These are phyloP conservation scores for Aspergillaceae sp. DNA, from an alignment of 2,329 filamentous ascomycete species.

Conservation along the genomic window DNA sequence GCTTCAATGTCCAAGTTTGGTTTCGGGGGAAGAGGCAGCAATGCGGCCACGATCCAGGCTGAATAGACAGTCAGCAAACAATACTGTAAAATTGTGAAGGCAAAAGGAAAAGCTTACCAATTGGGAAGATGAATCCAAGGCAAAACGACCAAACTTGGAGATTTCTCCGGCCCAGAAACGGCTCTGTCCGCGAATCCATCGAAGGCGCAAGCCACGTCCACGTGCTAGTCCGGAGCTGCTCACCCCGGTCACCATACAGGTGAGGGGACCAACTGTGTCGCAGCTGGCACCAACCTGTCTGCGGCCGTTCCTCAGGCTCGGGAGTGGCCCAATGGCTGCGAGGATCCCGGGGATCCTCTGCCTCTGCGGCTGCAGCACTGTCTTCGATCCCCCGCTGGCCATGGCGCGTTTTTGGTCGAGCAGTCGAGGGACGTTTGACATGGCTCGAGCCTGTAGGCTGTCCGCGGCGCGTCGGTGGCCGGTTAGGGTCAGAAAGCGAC, in stretches of 20 bases:
- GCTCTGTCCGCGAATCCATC: constrained; percentile 55
- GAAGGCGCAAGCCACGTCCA: constrained; percentile 75
- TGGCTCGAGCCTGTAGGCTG: too few relatives aligned
- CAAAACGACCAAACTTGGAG: constrained; percentile 67
- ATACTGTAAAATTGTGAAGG: background rate
- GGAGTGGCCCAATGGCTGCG: constrained; percentile 35
- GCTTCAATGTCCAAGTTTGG: constrained; percentile 45
- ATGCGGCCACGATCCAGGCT: constrained; percentile 74
- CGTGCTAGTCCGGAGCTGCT: constrained; percentile 45
- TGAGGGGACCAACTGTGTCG: constrained; percentile 66
- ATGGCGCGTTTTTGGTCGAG: constrained; percentile 18
- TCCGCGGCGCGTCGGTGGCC: constrained; percentile 11
- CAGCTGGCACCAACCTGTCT: constrained; percentile 34
- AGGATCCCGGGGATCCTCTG: constrained; percentile 30
- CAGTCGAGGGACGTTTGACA: constrained; percentile 21
- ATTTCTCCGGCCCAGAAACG: constrained; percentile 58
- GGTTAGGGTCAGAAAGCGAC: constrained; percentile 22
- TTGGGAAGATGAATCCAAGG: constrained; percentile 67
- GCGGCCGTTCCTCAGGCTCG: constrained; percentile 17
- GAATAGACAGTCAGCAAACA: constrained; percentile 1
- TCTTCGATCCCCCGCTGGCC: constrained; percentile 10
- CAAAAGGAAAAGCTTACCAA: constrained; percentile 44
- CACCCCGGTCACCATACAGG: constrained; percentile 50
- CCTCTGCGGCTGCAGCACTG: constrained; percentile 3
- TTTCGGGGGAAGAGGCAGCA: constrained; percentile 60